Evolutionary conservation across 2,329 filamentous ascomycete species (phyloP), one percentile per base, ranked within the genome.

Genomic region (Monilinia aucupariae): DNA sequence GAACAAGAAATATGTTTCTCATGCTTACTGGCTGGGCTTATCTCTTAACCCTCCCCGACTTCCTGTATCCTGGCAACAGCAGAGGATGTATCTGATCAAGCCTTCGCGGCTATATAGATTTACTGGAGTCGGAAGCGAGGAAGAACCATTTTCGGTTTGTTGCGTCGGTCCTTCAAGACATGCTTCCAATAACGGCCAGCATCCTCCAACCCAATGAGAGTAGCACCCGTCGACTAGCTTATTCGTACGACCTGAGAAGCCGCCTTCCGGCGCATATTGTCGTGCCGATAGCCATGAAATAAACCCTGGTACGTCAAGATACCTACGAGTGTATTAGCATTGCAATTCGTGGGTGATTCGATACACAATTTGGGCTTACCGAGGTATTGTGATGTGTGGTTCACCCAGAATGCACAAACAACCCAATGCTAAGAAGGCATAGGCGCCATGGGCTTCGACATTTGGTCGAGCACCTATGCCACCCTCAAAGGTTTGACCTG

Each of bases 181-280:
- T 63, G 91, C 90, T 78, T 97, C 89, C 69, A 97, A 81, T 68
- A 99, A 78, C 52, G 93, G 88, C 91, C 92, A 99, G 78, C 92
- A 97, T 61, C 89, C 90, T 61, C 94, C 94, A 41, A 96, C 89
- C 94, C 94, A 99, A 76, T 97, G 93, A 74, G 91, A 96, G 78
- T 99, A 99, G 78, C 94, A 99, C 52, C 93, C 94, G 75, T 99
- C 94, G 39, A 97, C 94, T 39, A 99, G 82, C 78, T 99, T 99
- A 81, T 97, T 97, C 34, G 93, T 96, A 69, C 94, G 88, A 65
- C 94, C 94, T 48, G 91, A 89, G 73, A 96, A 92, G 43, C 94
- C 94, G 67, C 92, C 92, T 75, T 97, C 94, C 4, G 93, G 94
- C 37, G 87, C 86, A 74, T 93, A 90, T 76, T 99, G 94, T 64